A percentile compares a stretch with the other conserved stretches of the same genome.
Evolutionary conservation across 2,329 filamentous ascomycete species (phyloP).

Genomic region (Aspergillus aculeatus): DNA sequence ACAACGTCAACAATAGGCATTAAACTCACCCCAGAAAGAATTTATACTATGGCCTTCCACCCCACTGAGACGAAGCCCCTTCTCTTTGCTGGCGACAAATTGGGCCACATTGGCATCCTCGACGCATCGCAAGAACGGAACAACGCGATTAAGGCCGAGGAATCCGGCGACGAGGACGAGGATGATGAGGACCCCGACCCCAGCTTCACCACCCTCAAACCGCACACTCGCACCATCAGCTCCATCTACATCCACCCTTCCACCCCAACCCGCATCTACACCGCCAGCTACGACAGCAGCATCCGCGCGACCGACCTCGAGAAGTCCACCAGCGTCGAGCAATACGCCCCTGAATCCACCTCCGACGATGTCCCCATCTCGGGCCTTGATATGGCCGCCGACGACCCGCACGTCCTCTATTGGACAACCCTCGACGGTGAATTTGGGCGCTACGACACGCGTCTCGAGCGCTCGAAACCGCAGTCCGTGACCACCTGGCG

Average conservation of each 20-base stretch:
- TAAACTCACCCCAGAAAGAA: constrained; percentile 83
- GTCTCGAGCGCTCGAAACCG: constrained; percentile 50
- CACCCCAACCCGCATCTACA: constrained; percentile 74
- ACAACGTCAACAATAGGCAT: constrained; percentile 59
- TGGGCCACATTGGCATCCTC: constrained; percentile 85
- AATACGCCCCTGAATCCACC: constrained; percentile 71
- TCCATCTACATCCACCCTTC: constrained; percentile 74
- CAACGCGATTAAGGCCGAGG: constrained; percentile 50
- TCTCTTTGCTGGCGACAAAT: constrained; percentile 90
- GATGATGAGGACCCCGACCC: constrained; percentile 68
- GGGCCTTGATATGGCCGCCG: constrained; percentile 72
- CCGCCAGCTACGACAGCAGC: constrained; percentile 88
- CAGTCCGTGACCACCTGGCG: constrained; percentile 66
- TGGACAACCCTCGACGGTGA: constrained; percentile 83
- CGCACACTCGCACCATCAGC: constrained; percentile 83
- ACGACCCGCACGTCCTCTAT: constrained; percentile 71
- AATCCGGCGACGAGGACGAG: constrained; percentile 67
- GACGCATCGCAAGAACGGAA: constrained; percentile 63
- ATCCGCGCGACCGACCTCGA: constrained; percentile 82
- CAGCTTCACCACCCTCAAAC: constrained; percentile 83
- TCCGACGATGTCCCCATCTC: constrained; percentile 77
- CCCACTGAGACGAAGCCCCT: constrained; percentile 82
- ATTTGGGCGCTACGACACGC: constrained; percentile 78
- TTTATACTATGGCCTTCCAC: constrained; percentile 87
- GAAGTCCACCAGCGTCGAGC: constrained; percentile 74